Conservation (phyloP, 2,329 filamentous ascomycete genomes). For the Beauveria rudraprayagi region DNA sequence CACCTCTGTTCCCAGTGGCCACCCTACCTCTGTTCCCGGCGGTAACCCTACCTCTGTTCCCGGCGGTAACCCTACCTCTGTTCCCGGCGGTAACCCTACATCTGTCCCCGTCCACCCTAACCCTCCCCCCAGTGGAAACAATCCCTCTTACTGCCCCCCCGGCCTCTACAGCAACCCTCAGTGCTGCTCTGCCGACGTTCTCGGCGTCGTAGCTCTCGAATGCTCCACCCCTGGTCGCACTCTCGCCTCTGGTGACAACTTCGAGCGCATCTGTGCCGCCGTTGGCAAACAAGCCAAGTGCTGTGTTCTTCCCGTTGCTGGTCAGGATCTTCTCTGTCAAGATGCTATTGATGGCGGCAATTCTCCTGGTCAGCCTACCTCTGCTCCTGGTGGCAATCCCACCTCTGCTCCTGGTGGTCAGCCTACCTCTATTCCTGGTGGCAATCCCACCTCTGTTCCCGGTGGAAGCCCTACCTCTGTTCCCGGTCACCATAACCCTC, state of each 20-base stretch:
- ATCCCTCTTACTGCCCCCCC: no score
- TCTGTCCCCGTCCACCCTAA: background rate
- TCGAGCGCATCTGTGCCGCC: slow-evolving; percentile 28
- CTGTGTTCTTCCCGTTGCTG: slow-evolving; percentile 39
- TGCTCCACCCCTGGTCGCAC: no score
- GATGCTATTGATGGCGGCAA: no score
- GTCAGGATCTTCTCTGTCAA: slow-evolving; percentile 10
- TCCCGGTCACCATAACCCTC: background rate
- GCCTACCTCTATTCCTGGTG: background rate
- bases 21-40: background rate
- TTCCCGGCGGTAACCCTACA: background rate
- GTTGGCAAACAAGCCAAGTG: slow-evolving; percentile 44
- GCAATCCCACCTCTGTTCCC: background rate
- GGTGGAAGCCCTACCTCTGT: background rate
- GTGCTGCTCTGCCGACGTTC: no score
- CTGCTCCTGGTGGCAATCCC: background rate
- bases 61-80: background rate
- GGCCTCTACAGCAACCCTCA: no score
- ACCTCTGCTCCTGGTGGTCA: background rate
- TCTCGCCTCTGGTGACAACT: background rate
- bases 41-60: background rate
- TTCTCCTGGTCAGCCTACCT: background rate
- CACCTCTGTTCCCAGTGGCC: no score
- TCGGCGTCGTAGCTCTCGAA: no score
- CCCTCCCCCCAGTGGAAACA: no score